These are phyloP conservation scores for Reticulascus tulasneorum DNA, from an alignment of 2,329 filamentous ascomycete species.

Conservation along the genomic window DNA sequence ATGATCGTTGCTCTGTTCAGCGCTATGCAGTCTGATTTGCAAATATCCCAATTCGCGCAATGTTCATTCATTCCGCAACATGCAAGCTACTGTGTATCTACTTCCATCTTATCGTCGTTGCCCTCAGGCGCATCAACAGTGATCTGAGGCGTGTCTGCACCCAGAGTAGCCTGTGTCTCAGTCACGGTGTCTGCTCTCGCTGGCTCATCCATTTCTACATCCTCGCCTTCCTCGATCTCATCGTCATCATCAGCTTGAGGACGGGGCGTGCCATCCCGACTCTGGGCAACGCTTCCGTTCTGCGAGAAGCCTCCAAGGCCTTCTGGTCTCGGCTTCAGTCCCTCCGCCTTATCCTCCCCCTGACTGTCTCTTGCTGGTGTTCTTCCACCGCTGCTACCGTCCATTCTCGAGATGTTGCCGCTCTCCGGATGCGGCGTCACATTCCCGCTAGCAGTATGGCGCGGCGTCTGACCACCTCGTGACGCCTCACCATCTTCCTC, in stretches of 20 bases:
- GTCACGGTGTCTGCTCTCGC: conserved; percentile 24
- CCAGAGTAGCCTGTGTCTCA: conserved; percentile 27
- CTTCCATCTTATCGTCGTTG: conserved; percentile 61
- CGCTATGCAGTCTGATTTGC: no score
- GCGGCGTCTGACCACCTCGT: conserved; percentile 44
- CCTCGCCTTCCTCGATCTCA: conserved; percentile 44
- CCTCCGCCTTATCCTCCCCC: conserved; percentile 26
- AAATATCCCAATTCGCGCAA: no score
- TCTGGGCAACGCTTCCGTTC: conserved; percentile 33
- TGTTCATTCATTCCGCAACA: no score
- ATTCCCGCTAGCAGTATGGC: conserved; percentile 46
- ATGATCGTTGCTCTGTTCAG: no score
- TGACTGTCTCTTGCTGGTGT: conserved; percentile 27
- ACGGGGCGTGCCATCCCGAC: conserved; percentile 32
- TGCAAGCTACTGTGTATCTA: no score
- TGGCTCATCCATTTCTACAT: conserved; percentile 55
- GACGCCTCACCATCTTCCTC: conserved; percentile 54
- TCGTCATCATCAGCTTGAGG: conserved; percentile 21
- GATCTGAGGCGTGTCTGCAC: conserved; percentile 44
- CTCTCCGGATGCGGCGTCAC: conserved; percentile 47
- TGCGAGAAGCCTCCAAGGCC: conserved; percentile 23
- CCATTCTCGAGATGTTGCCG: conserved; percentile 25
- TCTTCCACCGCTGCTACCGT: conserved; percentile 22
- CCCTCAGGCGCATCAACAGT: conserved; percentile 45
- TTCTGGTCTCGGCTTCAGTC: conserved; percentile 12